These are phyloP conservation scores for Fremontodendron californicum DNA, from an alignment of 345 rosid genomes.

Conservation along the genomic window DNA sequence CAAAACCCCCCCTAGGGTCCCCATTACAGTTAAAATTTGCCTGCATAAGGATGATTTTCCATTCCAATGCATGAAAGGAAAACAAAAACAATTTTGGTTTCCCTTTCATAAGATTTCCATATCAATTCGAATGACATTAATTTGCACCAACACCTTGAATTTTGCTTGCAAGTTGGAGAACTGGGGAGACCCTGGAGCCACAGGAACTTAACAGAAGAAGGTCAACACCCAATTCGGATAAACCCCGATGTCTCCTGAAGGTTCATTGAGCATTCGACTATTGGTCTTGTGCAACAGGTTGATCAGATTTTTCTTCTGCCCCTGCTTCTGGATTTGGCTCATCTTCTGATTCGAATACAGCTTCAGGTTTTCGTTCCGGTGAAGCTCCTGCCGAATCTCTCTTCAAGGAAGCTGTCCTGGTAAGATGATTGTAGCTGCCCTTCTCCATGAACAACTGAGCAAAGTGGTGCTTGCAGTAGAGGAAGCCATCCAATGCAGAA, in stretches of 20 bases:
- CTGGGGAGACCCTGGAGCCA: background rate
- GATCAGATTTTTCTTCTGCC: background rate
- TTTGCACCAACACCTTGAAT: background rate
- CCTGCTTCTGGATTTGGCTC: background rate
- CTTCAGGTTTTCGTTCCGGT: background rate
- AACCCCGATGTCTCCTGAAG: background rate
- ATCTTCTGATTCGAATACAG: background rate
- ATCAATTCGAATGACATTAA: background rate
- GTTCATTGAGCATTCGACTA: background rate
- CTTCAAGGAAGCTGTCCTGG: background rate
- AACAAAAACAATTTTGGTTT: background rate
- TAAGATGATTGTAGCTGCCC: constrained; percentile 26
- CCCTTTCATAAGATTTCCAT: background rate
- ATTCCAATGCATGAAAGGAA: background rate
- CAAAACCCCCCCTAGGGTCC: too few relatives aligned
- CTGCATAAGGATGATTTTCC: background rate
- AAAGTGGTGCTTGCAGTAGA: constrained; percentile 88
- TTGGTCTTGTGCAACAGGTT: background rate
- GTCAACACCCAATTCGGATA: background rate
- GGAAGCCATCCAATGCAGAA: constrained; percentile 70
- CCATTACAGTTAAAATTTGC: background rate
- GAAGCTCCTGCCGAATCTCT: background rate
- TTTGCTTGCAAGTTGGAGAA: background rate
- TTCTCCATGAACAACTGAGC: constrained; percentile 79
- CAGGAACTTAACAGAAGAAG: background rate